These are phyloP conservation scores for Parietichytrium sp. DNA, from an alignment of 108 stramenopile genomes.

Conservation along the genomic window DNA sequence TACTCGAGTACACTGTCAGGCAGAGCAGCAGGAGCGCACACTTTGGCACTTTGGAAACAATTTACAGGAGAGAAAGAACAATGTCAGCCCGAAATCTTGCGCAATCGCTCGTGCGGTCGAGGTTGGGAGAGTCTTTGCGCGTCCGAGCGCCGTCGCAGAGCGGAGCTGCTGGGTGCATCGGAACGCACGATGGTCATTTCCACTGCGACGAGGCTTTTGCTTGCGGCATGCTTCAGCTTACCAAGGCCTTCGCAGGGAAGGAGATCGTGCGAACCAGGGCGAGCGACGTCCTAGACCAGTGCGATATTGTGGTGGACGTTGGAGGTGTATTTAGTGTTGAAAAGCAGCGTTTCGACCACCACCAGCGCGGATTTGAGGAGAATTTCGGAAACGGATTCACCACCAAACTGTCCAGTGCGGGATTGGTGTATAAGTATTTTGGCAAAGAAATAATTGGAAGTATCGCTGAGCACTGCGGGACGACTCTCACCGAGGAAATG, in stretches of 20 bases:
- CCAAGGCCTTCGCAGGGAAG: constrained; percentile 41
- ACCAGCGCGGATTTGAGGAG: constrained; percentile 89
- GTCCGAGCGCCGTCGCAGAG: no score
- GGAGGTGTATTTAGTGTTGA: constrained; percentile 87
- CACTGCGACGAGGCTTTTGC: constrained; percentile 70
- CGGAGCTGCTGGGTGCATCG: no score
- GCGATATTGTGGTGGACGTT: constrained; percentile 93
- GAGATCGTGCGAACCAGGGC: constrained; percentile 81
- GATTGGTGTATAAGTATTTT: constrained; percentile 94
- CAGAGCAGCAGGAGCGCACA: no score
- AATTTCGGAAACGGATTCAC: constrained; percentile 47
- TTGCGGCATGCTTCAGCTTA: constrained; percentile 57
- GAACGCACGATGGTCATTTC: constrained; percentile 57
- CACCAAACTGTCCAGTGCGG: constrained; percentile 83
- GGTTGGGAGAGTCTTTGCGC: no score
- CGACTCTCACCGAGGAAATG: not conserved
- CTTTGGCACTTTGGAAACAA: no score
- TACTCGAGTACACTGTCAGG: no score
- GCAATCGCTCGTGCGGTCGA: no score
- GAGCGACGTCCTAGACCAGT: constrained; percentile 65
- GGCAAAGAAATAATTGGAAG: constrained; percentile 79
- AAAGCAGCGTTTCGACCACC: constrained; percentile 86
- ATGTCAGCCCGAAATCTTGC: no score
- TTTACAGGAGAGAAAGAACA: no score
- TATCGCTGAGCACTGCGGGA: not conserved